A percentile compares a stretch with the other conserved stretches of the same genome.
Evolutionary conservation across 306 rosid species (phyloP).

Genomic region (Trifolium subterraneum): DNA sequence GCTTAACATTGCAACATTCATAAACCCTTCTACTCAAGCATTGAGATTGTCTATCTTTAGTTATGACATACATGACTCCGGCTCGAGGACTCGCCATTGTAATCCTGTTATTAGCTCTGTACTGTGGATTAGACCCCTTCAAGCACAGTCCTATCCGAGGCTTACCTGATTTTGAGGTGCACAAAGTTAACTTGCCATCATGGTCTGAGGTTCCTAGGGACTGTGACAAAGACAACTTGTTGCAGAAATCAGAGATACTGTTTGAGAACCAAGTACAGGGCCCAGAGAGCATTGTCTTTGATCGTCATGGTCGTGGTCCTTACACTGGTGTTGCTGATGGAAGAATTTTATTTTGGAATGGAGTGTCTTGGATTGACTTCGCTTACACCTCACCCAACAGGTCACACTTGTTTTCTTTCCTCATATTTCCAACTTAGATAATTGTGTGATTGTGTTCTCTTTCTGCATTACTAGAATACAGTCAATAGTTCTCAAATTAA

Average conservation of each 20-base stretch:
- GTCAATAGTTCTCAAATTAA: not conserved
- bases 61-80: constrained; percentile 40
- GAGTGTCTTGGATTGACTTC: constrained; percentile 74
- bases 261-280: constrained; percentile 83
- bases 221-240: constrained; percentile 61
- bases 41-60: constrained; percentile 16
- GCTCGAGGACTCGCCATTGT: constrained; percentile 39
- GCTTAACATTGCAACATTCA: constrained; percentile 1
- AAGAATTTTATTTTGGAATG: constrained; percentile 79
- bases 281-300: constrained; percentile 85
- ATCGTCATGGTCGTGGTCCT: constrained; percentile 88
- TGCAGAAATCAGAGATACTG: constrained; percentile 73
- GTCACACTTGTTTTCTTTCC: constrained; percentile 44
- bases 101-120: constrained; percentile 55
- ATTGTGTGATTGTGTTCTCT: not conserved
- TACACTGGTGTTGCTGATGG: constrained; percentile 96
- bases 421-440: not conserved
- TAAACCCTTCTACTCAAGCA: constrained; percentile 20
- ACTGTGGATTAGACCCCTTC: constrained; percentile 78
- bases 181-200: constrained; percentile 51
- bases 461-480: not conserved
- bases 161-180: constrained; percentile 64
- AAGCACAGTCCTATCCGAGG: constrained; percentile 58
- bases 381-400: constrained; percentile 80
- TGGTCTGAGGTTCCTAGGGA: constrained; percentile 66